Evolutionary conservation across 495 filamentous ascomycete species (phyloP), one percentile per base, ranked within the genome.

Genomic region (Bacidia gigantensis): DNA sequence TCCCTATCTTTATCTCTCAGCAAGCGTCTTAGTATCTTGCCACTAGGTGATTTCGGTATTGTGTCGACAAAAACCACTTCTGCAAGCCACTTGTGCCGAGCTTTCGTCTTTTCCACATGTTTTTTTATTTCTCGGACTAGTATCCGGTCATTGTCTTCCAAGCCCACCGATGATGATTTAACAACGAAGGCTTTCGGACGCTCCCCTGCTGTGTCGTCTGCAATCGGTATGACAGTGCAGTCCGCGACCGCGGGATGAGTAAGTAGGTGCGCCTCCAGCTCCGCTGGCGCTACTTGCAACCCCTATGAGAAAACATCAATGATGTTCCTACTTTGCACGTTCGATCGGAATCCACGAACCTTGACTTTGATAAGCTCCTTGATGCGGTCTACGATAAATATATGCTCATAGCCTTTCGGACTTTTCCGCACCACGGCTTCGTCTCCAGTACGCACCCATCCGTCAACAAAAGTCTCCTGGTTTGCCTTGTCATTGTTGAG

Each of bases 351-450:
- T 35, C 7, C 14, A 35, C 74, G 39, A 65, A 87, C 86, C 78
- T 93, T 94, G 59, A 88, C 83, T 67, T 95, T 95, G 69, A 95
- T 93, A 49, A 95, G 69, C 66, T 95, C 89, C 72, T 95, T 95
- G 60, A 95, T 82, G 1, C 89, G 78, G 62, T 95, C 89, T 2
- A 89, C 84, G 40, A 95, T 84, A 56, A 82, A 81, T 29, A 93
- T 56, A 60, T 95, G 89, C 64, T 94, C 86, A 46, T 81, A 67
- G 9, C 82, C 83, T 3, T 69, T 66, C 0, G 82, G 76, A 14
- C 76, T 65, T 62, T 77, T 73, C 14, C 74, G 70, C 21, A 94
- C 67, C 11, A 89, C 72, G 0, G 82, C 88, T 61, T 93, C 87
- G 59, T 95, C 89, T 21, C 89, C 89, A 0, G 89, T 95, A 20